A percentile compares a stretch with the other conserved stretches of the same genome.
phyloP scores from a whole-genome alignment of 441 rosid species.

The Euphorbia schlechtendalii region DNA sequence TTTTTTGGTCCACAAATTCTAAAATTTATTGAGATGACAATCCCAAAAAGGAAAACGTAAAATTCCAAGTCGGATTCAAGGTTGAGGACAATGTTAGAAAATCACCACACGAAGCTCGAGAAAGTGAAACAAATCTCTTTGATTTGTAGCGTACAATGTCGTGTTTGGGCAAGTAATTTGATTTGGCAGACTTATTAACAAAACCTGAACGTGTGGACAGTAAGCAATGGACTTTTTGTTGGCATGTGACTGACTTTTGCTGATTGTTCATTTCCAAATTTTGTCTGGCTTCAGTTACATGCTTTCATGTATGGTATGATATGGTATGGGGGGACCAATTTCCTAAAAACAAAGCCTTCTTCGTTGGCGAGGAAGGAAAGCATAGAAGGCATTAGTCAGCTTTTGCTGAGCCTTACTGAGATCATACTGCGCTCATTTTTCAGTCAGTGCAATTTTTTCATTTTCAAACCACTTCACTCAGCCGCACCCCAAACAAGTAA shows the following conservation, averaged over 20 bases:
- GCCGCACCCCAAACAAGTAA: neutral
- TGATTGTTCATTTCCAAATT: neutral
- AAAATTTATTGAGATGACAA: neutral
- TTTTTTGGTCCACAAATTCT: neutral
- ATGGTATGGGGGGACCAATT: slow-evolving; percentile 11
- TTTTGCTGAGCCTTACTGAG: slow-evolving; percentile 3
- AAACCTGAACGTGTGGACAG: neutral
- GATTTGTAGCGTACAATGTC: neutral
- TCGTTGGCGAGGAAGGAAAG: too few species aligned
- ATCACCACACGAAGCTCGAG: neutral
- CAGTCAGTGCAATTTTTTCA: too few species aligned
- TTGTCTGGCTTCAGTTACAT: too few species aligned
- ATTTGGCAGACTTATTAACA: slow-evolving; percentile 6
- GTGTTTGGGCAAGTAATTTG: neutral
- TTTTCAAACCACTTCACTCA: too few species aligned
- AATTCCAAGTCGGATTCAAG: neutral
- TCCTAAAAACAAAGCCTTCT: slow-evolving; percentile 6
- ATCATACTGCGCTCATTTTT: too few species aligned
- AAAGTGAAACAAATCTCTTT: neutral
- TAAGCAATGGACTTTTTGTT: neutral
- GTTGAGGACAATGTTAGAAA: neutral
- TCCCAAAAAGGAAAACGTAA: neutral
- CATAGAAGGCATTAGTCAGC: neutral
- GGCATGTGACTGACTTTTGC: slow-evolving; percentile 2
- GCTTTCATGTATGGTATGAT: too few species aligned